Conservation (phyloP, 352 stramenopile genomes). For the Phytophthora multivora region DNA sequence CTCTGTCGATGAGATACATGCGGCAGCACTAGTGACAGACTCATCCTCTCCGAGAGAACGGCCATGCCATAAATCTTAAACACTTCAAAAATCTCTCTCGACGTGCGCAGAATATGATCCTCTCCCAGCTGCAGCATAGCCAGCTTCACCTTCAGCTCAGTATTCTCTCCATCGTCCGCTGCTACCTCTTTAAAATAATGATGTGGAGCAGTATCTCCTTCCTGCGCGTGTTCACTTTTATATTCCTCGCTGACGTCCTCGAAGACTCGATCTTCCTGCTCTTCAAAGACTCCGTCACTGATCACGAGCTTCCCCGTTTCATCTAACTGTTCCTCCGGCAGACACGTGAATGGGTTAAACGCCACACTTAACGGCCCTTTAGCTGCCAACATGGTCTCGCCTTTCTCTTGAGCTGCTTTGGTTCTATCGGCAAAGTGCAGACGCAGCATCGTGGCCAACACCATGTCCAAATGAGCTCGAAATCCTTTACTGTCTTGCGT, state of each 20-base stretch:
- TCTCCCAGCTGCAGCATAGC: slow-evolving; percentile 42
- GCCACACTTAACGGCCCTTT: slow-evolving; percentile 49
- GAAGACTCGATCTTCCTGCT: slow-evolving; percentile 31
- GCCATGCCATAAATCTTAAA: slow-evolving; percentile 88
- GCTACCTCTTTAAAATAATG: slow-evolving; percentile 37
- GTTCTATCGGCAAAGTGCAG: slow-evolving; percentile 60
- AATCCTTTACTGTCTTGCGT: slow-evolving; percentile 16
- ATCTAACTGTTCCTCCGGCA: slow-evolving; percentile 65
- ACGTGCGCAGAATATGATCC: slow-evolving; percentile 57
- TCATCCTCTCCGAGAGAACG: slow-evolving; percentile 71
- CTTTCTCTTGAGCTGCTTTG: slow-evolving; percentile 19
- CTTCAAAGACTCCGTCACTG: slow-evolving; percentile 37
- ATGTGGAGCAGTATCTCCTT: slow-evolving; percentile 7
- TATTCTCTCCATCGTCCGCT: neutral
- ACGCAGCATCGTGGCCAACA: slow-evolving; percentile 62
- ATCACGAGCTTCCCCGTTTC: slow-evolving; percentile 64
- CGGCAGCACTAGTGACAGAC: slow-evolving; percentile 48
- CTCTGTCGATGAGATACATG: slow-evolving; percentile 25
- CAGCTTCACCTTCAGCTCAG: slow-evolving; percentile 3
- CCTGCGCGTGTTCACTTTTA: neutral
- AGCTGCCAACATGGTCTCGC: slow-evolving; percentile 19
- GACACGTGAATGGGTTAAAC: slow-evolving; percentile 67
- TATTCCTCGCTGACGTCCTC: slow-evolving; percentile 51
- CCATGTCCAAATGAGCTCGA: slow-evolving; percentile 49
- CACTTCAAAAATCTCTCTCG: slow-evolving; percentile 75